phyloP scores from a whole-genome alignment of 306 rosid species.

The Pyrus bretschneideri region DNA sequence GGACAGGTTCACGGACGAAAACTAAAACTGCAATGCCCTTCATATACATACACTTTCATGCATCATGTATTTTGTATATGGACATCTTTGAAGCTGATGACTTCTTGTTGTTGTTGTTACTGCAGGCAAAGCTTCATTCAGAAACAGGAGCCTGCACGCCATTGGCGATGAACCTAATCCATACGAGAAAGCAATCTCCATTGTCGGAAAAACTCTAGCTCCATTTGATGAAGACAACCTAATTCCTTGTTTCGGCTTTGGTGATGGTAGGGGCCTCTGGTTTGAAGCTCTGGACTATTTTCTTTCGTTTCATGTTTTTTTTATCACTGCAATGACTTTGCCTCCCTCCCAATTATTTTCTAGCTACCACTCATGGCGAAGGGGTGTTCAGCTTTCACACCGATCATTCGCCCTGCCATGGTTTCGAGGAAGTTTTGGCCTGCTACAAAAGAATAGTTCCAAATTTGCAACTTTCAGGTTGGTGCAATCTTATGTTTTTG shows the following conservation, averaged over 20 bases:
- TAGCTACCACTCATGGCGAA: conserved; percentile 84
- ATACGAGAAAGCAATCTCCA: conserved; percentile 71
- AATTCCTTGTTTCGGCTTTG: conserved; percentile 95
- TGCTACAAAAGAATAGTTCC: conserved; percentile 79
- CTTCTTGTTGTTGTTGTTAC: conserved; percentile 8
- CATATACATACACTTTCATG: neutral
- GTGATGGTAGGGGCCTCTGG: conserved; percentile 52
- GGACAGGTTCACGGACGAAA: conserved; percentile 59
- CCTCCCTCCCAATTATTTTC: neutral
- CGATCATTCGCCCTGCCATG: conserved; percentile 78
- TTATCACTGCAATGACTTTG: conserved; percentile 11
- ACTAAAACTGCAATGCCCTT: neutral
- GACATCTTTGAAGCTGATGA: conserved; percentile 16
- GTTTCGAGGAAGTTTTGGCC: conserved; percentile 75
- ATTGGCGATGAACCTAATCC: conserved; percentile 73
- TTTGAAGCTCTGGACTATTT: neutral
- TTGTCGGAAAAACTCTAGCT: conserved; percentile 81
- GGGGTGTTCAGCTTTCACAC: conserved; percentile 81
- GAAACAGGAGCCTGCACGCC: conserved; percentile 65
- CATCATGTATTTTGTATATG: neutral
- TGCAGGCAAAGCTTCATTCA: conserved; percentile 72
- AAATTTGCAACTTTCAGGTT: conserved; percentile 65
- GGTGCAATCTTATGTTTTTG: neutral
- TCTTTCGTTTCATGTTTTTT: neutral
- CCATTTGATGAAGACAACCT: conserved; percentile 91